A percentile compares a stretch with the other conserved stretches of the same genome.
These are phyloP conservation scores for Tetrahymena elliotti DNA, from an alignment of 73 alveolate species.

Conservation along the genomic window DNA sequence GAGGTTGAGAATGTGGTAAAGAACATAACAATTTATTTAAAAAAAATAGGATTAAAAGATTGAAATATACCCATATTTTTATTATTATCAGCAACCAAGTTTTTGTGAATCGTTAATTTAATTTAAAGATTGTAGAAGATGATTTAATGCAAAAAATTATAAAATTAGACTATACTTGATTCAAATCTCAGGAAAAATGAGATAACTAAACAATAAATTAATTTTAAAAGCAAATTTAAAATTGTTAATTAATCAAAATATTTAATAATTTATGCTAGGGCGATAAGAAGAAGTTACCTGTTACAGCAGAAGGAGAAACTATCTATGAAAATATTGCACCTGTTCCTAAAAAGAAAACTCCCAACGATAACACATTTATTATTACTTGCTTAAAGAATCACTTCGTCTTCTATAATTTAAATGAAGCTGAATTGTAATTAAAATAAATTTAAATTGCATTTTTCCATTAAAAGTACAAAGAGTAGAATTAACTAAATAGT, in stretches of 20 bases:
- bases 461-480: background rate
- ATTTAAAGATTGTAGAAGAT: background rate
- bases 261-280: background rate
- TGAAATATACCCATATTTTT: background rate
- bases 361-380: slow-evolving; percentile 31
- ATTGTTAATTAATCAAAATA: background rate
- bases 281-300: background rate
- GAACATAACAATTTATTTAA: background rate
- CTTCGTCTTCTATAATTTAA: slow-evolving; percentile 9
- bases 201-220: background rate
- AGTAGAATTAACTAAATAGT: background rate
- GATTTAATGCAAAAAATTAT: background rate
- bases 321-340: slow-evolving; percentile 25
- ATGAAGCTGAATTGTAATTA: background rate
- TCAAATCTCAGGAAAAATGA: background rate
- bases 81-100: background rate
- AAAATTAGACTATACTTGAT: background rate
- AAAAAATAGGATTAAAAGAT: background rate
- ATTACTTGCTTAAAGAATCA: slow-evolving; percentile 13
- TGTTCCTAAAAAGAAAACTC: slow-evolving; percentile 20
- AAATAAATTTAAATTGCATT: background rate
- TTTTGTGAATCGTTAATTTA: background rate
- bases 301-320: slow-evolving; percentile 29
- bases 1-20: background rate
- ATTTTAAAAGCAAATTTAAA: background rate